Evolutionary conservation across 495 filamentous ascomycete genomes (phyloP).

Genomic region (Entonaema liquescens): DNA sequence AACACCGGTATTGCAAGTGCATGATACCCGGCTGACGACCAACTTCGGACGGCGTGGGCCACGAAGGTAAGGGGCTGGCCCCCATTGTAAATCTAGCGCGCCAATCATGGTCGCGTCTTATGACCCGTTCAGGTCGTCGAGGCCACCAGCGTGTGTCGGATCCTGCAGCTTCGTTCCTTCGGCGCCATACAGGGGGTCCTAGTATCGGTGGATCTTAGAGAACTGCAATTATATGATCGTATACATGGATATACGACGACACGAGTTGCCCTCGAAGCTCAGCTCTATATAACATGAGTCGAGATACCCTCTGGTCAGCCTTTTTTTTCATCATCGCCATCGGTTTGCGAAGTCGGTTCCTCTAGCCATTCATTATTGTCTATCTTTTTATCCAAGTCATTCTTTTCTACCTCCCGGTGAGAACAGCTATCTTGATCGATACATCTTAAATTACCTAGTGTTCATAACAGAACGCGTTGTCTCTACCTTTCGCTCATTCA

Average conservation of each 20-base stretch:
- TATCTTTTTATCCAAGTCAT: slow-evolving; percentile 30
- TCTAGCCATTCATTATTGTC: slow-evolving; percentile 27
- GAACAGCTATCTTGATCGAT: slow-evolving; percentile 44
- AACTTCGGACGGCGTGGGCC: slow-evolving; percentile 16
- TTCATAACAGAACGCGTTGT: slow-evolving; percentile 19
- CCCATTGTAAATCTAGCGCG: slow-evolving; percentile 2
- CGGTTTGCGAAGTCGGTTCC: slow-evolving; percentile 36
- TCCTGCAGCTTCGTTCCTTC: slow-evolving; percentile 28
- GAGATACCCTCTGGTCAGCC: not conserved
- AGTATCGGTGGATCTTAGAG: slow-evolving; percentile 24
- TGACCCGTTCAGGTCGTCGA: slow-evolving; percentile 7
- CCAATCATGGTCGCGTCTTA: slow-evolving; percentile 12
- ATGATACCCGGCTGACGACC: slow-evolving; percentile 11
- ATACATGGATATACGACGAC: slow-evolving; percentile 22
- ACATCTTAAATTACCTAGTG: slow-evolving; percentile 24
- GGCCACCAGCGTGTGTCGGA: slow-evolving; percentile 24
- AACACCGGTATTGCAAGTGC: slow-evolving; percentile 17
- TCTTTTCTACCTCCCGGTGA: slow-evolving; percentile 44
- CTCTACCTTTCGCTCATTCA: slow-evolving; percentile 29
- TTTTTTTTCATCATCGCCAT: slow-evolving; percentile 30
- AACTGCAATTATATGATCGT: slow-evolving; percentile 35
- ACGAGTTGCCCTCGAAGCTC: slow-evolving; percentile 7
- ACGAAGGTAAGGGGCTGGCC: slow-evolving; percentile 10
- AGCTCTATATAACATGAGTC: slow-evolving; percentile 42
- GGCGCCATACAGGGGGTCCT: not conserved